Conservation (phyloP, 495 filamentous ascomycete genomes). For the Chaetomidium leptoderma region DNA sequence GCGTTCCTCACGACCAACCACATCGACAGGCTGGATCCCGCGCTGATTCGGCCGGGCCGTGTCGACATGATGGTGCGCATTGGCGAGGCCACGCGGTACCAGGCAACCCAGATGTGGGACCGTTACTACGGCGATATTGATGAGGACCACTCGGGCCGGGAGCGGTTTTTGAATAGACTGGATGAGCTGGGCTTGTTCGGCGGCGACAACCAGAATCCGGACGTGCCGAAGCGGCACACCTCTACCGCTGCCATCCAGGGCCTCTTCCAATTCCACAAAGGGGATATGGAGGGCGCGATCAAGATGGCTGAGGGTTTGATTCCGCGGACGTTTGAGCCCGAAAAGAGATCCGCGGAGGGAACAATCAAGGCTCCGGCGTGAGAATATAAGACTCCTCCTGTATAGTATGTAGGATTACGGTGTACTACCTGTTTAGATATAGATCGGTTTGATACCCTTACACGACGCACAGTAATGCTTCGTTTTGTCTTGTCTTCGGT, state of each 20-base stretch:
- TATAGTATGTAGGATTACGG: background rate
- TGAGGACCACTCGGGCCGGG: slow-evolving; percentile 51
- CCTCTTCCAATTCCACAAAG: slow-evolving; percentile 90
- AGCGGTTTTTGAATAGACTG: slow-evolving; percentile 49
- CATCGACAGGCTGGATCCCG: slow-evolving; percentile 80
- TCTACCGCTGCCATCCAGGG: slow-evolving; percentile 91
- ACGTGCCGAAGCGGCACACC: slow-evolving; percentile 49
- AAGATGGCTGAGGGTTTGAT: slow-evolving; percentile 67
- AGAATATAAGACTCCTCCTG: background rate
- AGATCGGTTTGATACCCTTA: slow-evolving; percentile 18
- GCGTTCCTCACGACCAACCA: slow-evolving; percentile 96
- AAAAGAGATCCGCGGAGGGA: slow-evolving; percentile 26
- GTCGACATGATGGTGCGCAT: slow-evolving; percentile 91
- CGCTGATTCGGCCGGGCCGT: slow-evolving; percentile 82
- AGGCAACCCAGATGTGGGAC: slow-evolving; percentile 85
- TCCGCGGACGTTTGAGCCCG: slow-evolving; percentile 47
- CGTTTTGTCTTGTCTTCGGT: background rate
- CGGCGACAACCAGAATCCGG: slow-evolving; percentile 33
- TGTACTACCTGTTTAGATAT: slow-evolving; percentile 16
- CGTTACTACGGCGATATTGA: slow-evolving; percentile 90
- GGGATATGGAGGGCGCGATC: slow-evolving; percentile 81
- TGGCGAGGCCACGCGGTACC: slow-evolving; percentile 79
- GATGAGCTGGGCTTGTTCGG: slow-evolving; percentile 48
- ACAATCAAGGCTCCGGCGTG: slow-evolving; percentile 31
- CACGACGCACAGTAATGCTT: background rate